Evolutionary conservation across 176 grass and related monocot genomes (phyloP), one percentile per base, ranked within the genome.

Genomic region (Ampelocalamus luodianensis): DNA sequence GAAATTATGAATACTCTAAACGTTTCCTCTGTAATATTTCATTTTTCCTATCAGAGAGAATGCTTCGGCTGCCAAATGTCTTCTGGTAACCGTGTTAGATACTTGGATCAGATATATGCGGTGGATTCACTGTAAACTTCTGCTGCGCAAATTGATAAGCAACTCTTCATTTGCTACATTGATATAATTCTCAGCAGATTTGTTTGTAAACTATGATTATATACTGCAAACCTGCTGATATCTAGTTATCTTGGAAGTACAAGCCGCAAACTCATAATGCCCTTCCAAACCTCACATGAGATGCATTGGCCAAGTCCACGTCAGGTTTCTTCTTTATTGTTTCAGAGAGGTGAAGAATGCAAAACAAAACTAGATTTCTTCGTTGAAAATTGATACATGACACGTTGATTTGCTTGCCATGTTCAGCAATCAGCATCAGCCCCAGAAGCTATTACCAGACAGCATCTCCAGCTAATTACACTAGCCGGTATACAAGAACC

Each of bases 371-470:
- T 46, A 26, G 51, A 26, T 39, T 27, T 60, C 39, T 45, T 71
- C 51, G 82, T 53, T 72, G 4, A 70, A 54, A 83, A 23, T 72
- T 45, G 16, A 66, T 36, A 62, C 51, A 50, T 77, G 72, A 42
- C 71, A 87, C 58, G 24, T 10, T 32, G 51, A 51, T 63, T 59
- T 78, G 53, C 42, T 60, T 73, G 9, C 8, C 62, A 76, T 34
- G 58, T 82, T 68, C 61, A 82, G 70, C 78, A 76, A 23, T 82
- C 62, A 68, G 50, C 70, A 58, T 72, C 59, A 72, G 46, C 58
- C 20, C 38, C 46, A 10, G 20, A 39, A 46, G 46, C 46, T 24
- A 44, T 27, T 45, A 46, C 12, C 75, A 56, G 14, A 65, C 50
- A 50, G 58, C 15, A 85, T 61, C 60, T 80, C 60, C 65, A 29